Evolutionary conservation across 768 basidiomycete species (phyloP), one percentile per base, ranked within the genome.

Genomic region (Pisolithus tinctorius): DNA sequence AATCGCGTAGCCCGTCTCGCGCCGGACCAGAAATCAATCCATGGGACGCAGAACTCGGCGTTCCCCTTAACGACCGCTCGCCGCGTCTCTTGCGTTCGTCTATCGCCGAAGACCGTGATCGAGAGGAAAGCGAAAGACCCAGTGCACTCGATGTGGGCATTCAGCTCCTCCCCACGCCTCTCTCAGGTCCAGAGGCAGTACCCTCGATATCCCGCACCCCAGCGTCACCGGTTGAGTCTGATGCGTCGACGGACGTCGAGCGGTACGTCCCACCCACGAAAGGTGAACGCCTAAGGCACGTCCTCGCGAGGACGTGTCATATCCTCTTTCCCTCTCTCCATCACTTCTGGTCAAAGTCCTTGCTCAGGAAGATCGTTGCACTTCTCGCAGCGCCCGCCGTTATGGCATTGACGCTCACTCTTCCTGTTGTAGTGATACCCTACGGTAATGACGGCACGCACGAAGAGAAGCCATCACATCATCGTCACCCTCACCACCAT

Each of bases 341-440:
- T 50, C 74, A 80, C 46, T 88, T 96, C 65, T 53, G 69, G 26
- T 72, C 76, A 23, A 93, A 95, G 67, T 83, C 84, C 16, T 57
- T 83, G 46, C 58, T 86, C 10, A 86, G 85, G 0, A 82, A 82
- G 68, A 70, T 89, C 29, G 86, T 88, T 0, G 80, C 84, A 0
- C 57, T 95, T 25, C 77, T 96, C 50, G 91, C 93, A 3, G 82
- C 86, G 0, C 95, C 95, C 2, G 91, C 93, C 2, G 83, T 99
- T 2, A 71, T 96, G 66, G 73, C 76, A 4, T 71, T 99, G 45
- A 97, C 94, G 0, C 56, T 98, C 17, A 97, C 95, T 0, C 72
- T 98, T 9, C 93, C 93, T 4, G 94, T 99, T 11, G 91, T 94
- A 16, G 79, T 88, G 27, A 82, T 75, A 9, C 77, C 80, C 4